These are phyloP conservation scores for Isabelozyma gotoi DNA, from an alignment of 805 yeast species.

Conservation along the genomic window DNA sequence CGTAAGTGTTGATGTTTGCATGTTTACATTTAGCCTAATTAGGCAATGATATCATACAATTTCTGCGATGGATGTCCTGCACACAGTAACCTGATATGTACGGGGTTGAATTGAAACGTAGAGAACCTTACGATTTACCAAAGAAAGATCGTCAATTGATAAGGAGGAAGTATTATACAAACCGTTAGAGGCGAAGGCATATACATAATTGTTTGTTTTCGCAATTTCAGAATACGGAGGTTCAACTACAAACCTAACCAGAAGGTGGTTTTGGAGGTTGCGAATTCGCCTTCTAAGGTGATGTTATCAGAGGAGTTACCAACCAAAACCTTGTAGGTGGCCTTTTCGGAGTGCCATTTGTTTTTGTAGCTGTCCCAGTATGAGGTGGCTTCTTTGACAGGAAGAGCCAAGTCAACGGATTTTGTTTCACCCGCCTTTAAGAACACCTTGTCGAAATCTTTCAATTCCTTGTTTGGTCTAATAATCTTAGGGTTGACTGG, in stretches of 20 bases:
- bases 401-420: constrained; percentile 35
- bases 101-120: not conserved
- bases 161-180: no score
- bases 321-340: constrained; percentile 47
- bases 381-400: constrained; percentile 51
- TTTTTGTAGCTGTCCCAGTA: constrained; percentile 50
- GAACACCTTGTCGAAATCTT: constrained; percentile 52
- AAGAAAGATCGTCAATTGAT: no score
- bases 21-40: constrained; percentile 9
- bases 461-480: constrained; percentile 61
- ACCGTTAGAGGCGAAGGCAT: no score
- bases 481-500: constrained; percentile 36
- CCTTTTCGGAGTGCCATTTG: constrained; percentile 54
- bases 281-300: constrained; percentile 13
- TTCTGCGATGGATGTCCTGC: not conserved
- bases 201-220: no score
- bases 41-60: constrained; percentile 4
- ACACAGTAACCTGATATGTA: not conserved
- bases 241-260: constrained; percentile 11
- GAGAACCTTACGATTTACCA: no score
- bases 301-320: constrained; percentile 40
- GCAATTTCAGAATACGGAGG: no score
- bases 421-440: constrained; percentile 45
- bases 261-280: constrained; percentile 5
- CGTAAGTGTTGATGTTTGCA: constrained; percentile 14